These are phyloP conservation scores for Ogataea pini DNA, from an alignment of 805 yeast genomes.

Conservation along the genomic window DNA sequence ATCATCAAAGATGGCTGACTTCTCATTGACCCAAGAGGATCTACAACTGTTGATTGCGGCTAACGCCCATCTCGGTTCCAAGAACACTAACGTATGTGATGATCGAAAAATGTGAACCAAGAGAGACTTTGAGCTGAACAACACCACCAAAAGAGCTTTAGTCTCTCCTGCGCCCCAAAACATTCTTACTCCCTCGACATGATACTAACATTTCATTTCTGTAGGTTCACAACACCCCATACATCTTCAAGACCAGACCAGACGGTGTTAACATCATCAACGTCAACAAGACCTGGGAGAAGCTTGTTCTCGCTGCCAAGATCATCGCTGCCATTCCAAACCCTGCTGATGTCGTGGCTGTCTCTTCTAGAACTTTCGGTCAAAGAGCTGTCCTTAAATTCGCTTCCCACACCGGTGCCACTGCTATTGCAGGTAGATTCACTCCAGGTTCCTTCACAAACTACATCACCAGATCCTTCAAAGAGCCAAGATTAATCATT, in stretches of 20 bases:
- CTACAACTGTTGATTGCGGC: conserved; percentile 99
- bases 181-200: too few relatives aligned
- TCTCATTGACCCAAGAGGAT: conserved; percentile 81
- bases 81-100: conserved; percentile 94
- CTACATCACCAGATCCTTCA: conserved; percentile 99
- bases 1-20: conserved; percentile 37
- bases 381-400: conserved; percentile 99
- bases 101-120: not conserved
- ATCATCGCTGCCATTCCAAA: conserved; percentile 99
- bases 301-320: conserved; percentile 99
- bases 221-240: conserved; percentile 93
- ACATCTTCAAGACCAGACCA: conserved; percentile 97
- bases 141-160: not conserved
- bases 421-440: conserved; percentile 99
- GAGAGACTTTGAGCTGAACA: not conserved
- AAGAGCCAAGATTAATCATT: conserved; percentile 99
- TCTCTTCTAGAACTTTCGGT: conserved; percentile 98
- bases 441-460: conserved; percentile 99
- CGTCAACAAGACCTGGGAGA: conserved; percentile 99
- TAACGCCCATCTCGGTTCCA: conserved; percentile 98
- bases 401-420: conserved; percentile 99
- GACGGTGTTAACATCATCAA: conserved; percentile 99
- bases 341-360: conserved; percentile 97
- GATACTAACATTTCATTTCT: conserved; percentile 18
- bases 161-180: not conserved